Conservation (phyloP, 331 rosid species). For the Malus hybrid region DNA sequence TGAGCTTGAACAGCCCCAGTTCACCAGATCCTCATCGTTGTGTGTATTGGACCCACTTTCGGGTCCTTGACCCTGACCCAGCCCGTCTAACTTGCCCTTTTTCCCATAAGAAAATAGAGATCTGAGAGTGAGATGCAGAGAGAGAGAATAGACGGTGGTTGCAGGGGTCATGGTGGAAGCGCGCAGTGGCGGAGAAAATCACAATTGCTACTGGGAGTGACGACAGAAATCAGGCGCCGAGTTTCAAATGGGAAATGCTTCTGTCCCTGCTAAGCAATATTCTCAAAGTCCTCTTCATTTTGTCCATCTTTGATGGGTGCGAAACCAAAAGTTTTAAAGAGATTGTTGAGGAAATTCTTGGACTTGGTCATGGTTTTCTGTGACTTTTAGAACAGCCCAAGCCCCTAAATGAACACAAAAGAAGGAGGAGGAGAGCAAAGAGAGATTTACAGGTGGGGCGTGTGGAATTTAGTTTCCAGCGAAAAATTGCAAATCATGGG, state of each 20-base stretch:
- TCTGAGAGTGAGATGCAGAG: too few relatives aligned
- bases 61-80: too few relatives aligned
- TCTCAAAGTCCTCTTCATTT: slow-evolving; percentile 59
- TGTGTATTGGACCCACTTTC: too few relatives aligned
- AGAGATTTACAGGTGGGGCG: background rate
- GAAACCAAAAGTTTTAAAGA: slow-evolving; percentile 41
- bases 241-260: slow-evolving; percentile 54
- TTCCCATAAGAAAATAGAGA: too few relatives aligned
- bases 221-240: too few relatives aligned
- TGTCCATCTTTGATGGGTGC: slow-evolving; percentile 35
- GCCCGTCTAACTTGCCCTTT: too few relatives aligned
- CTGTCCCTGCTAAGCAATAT: slow-evolving; percentile 81
- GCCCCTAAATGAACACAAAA: background rate
- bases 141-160: too few relatives aligned
- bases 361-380: slow-evolving; percentile 34
- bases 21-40: too few relatives aligned
- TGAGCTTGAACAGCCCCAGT: too few relatives aligned
- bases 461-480: background rate
- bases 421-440: background rate
- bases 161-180: too few relatives aligned
- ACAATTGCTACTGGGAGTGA: too few relatives aligned
- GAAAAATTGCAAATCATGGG: background rate
- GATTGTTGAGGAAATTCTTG: slow-evolving; percentile 35
- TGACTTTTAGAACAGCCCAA: slow-evolving; percentile 22
- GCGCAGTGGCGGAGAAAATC: too few relatives aligned